Evolutionary conservation across 73 alveolate genomes (phyloP), one percentile per base, ranked within the genome.

Genomic region (Uronychia setigera): DNA sequence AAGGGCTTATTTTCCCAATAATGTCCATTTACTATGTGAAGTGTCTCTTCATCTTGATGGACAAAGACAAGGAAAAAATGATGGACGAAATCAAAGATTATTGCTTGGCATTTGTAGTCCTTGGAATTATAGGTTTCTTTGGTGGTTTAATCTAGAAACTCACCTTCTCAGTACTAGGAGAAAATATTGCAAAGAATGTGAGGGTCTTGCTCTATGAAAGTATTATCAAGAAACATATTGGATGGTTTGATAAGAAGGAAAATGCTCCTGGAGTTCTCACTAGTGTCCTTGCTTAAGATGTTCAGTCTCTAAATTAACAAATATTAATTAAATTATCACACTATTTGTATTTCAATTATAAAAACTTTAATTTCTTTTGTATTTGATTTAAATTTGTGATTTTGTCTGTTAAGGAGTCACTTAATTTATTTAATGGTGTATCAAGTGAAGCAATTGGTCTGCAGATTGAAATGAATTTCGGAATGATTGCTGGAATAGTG

Each of bases 1-100:
- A 83, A 35, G 95, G 95, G 1, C 32, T 82, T 58, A 74, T 85
- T 76, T 82, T 76, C 89, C 95, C 95, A 32, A 77, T 80, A 29
- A 85, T 90, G 46, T 92, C 93, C 27, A 59, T 90, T 1, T 85
- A 67, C 86, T 67, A 67, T 29, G 78, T 81, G 9, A 90, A 85
- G 77, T 32, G 87, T 60, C 76, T 87, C 30, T 85, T 87, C 1
- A 75, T 33, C 0, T 57, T 35, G 76, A 46, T 58, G 74, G 29
- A 80, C 29, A 81, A 30, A 32, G 78, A 80, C 29, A 25, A 0
- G 1, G 83, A 79, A 1, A 58, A 33, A 0, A 31, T 83, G 46
- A 31, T 78, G n/a, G 84, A 78, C 31, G 67, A 77, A 58, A 14
- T 82, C 58, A 74, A 77, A 57, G 67, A 30, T 9, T 88, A 88